Percentiles rank a stretch among this genome's conserved stretches.
These are phyloP conservation scores for maize (Zea mays) DNA, from an alignment of 176 grass and related monocot species.

Conservation along the genomic window Zm-B73-REFERENCE-NAM-5.0 NC_050099.1:85320001-85320500, in stretches of 20 bases:
- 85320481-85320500: neutral
- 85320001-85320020: too few relatives aligned
- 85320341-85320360: neutral
- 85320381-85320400: neutral
- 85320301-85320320: slow-evolving; percentile 3
- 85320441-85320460: neutral
- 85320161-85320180: neutral
- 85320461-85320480: neutral
- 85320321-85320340: neutral
- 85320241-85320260: slow-evolving; percentile 2
- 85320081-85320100: too few relatives aligned
- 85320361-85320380: neutral
- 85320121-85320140: neutral
- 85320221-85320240: neutral
- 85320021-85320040: too few relatives aligned
- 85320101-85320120: neutral
- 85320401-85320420: neutral
- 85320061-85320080: too few relatives aligned
- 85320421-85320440: neutral
- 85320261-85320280: neutral
- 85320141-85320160: neutral
- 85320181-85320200: neutral
- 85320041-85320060: too few relatives aligned
- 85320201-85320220: neutral
- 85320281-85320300: neutral